These are phyloP conservation scores for Vitis amurensis DNA, from an alignment of 164 flowering plant genomes.

Conservation along the genomic window DNA sequence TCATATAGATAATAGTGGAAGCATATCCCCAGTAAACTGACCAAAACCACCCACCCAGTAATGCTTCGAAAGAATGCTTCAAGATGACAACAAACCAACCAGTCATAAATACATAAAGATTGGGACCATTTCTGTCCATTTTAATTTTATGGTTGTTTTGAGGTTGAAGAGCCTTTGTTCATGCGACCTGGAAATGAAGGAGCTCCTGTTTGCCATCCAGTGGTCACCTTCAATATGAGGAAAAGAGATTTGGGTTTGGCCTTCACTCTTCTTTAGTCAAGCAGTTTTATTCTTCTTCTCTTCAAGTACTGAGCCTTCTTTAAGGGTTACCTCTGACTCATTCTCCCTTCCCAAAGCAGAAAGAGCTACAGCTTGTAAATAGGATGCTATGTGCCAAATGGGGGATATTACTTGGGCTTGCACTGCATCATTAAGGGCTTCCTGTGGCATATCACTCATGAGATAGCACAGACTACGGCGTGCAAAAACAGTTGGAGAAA, in stretches of 20 bases:
- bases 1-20: not conserved
- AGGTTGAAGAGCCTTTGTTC: not conserved
- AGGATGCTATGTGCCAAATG: constrained; percentile 80
- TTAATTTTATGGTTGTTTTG: not conserved
- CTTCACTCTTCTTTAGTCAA: constrained; percentile 2
- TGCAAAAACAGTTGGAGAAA: constrained; percentile 88
- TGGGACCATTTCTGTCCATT: not conserved
- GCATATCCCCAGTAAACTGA: constrained; percentile 8
- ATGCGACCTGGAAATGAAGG: not conserved
- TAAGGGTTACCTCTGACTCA: constrained; percentile 75
- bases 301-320: constrained; percentile 76
- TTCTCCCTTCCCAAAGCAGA: constrained; percentile 64
- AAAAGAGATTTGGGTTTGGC: not conserved
- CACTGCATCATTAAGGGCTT: constrained; percentile 79
- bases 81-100: constrained; percentile 12
- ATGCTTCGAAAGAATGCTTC: constrained; percentile 21
- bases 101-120: constrained; percentile 7
- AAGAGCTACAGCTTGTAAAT: constrained; percentile 82
- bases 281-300: constrained; percentile 34
- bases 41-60: constrained; percentile 14
- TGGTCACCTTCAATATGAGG: not conserved
- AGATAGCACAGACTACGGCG: constrained; percentile 83
- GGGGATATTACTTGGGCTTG: constrained; percentile 90
- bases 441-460: constrained; percentile 74
- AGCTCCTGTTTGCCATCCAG: not conserved